A percentile compares a stretch with the other conserved stretches of the same genome.
Evolutionary conservation across 306 rosid genomes (phyloP).

Genomic region (Cicer bijugum): DNA sequence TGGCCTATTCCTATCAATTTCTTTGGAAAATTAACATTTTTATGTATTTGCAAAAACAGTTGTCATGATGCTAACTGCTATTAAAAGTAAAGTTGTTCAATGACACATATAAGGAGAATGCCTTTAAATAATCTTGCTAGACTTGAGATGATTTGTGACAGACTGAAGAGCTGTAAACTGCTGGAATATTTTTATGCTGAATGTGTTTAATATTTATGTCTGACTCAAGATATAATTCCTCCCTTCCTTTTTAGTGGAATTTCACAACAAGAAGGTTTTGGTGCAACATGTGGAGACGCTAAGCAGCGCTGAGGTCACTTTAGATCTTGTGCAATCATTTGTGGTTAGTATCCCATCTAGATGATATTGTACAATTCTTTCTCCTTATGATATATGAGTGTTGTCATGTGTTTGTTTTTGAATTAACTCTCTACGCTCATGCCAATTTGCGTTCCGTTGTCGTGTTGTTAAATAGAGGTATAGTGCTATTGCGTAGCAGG

Average conservation of each 20-base stretch:
- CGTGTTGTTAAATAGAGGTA: too few species aligned
- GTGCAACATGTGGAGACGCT: slow-evolving; percentile 85
- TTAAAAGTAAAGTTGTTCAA: neutral
- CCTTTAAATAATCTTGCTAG: slow-evolving; percentile 8
- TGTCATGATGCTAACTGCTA: slow-evolving; percentile 20
- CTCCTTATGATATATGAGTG: slow-evolving; percentile 36
- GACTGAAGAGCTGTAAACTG: slow-evolving; percentile 24
- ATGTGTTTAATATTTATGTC: slow-evolving; percentile 28
- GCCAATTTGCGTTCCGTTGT: slow-evolving; percentile 12
- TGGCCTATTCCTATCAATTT: too few species aligned
- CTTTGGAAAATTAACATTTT: slow-evolving; percentile 12
- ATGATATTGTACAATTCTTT: slow-evolving; percentile 10
- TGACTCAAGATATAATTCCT: slow-evolving; percentile 33
- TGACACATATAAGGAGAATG: slow-evolving; percentile 7
- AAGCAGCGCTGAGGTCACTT: slow-evolving; percentile 59
- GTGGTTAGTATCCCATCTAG: slow-evolving; percentile 59
- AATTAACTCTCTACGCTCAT: neutral
- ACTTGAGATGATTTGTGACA: slow-evolving; percentile 37
- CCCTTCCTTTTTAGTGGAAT: slow-evolving; percentile 54
- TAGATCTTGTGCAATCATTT: slow-evolving; percentile 67
- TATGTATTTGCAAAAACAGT: neutral
- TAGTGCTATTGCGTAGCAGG: too few species aligned
- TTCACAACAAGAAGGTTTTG: slow-evolving; percentile 72
- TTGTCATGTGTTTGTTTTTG: slow-evolving; percentile 26
- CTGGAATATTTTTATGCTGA: slow-evolving; percentile 18